Base-by-base conservation (phyloP, 768 basidiomycete species). In the Trametes elegans region DNA sequence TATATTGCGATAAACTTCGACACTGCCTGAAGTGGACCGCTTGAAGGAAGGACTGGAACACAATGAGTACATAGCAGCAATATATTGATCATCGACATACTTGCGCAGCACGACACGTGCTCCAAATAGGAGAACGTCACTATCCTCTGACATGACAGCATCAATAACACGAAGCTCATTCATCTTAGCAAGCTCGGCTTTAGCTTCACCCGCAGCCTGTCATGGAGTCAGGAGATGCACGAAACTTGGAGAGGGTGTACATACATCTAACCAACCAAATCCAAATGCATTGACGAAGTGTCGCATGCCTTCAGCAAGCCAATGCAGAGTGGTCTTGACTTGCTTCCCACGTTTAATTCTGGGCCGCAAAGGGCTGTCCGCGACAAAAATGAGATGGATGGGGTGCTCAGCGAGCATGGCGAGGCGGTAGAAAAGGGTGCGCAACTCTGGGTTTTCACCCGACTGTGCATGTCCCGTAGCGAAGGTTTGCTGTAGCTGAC, bases 151-250 rank as follows among this genome's bases (percentile, higher is more conserved):
- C 28, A 80, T 54, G 9, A 80, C 68, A 1, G 73, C 71, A 57
- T 81, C 79, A 19, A 82, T 74, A 47, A 69, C 52, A 11, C 72
- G 73, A 31, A 61, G 48, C 2, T 59, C 49, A 42, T 74, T 75
- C 62, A 81, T 73, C 14, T 68, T 59, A 1, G 76, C 77, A 1
- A 80, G 70, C 52, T 81, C 77, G 0, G 79, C 77, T 54, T 79
- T 77, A 3, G 78, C 78, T 63, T 79, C 77, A 19, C 77, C 77
- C 10, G 72, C 72, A 7, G 76, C 77, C 74, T 76, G n/a, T 13
- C 4, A 24, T n/a, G 7, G 21, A 3, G 10, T 7, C 35, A 27
- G 11, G 18, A 24, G 39, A 5, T 9, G 18, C 18, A 21, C 21
- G 4, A 19, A 19, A 21, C 6, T 19, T 7, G 39, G 23, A 40